These are phyloP conservation scores for Anacardium occidentale DNA, from an alignment of 345 rosid genomes.

Conservation along the genomic window DNA sequence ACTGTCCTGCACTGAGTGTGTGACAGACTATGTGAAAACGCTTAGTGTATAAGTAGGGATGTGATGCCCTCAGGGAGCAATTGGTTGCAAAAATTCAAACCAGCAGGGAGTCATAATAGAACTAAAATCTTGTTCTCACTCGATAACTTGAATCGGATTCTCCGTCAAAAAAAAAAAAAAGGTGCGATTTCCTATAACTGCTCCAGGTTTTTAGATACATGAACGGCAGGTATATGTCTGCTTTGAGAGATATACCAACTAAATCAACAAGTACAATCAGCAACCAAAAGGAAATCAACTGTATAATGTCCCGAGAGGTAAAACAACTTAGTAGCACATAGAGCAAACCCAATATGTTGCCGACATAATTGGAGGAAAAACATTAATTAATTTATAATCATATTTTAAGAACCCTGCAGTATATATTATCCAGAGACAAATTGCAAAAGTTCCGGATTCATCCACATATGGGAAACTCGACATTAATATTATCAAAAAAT, in stretches of 20 bases:
- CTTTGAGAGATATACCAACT: not conserved
- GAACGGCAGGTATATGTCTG: no score
- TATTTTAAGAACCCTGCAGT: not conserved
- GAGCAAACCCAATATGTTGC: no score
- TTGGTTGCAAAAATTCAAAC: no score
- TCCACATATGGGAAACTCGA: conserved; percentile 6
- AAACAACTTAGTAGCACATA: not conserved
- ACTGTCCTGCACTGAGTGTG: not conserved
- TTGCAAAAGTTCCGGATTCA: conserved; percentile 7
- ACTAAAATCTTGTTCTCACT: no score
- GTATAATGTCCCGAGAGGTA: not conserved
- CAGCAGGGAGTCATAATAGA: no score
- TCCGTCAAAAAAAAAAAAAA: no score
- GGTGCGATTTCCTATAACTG: no score
- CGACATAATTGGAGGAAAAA: not conserved
- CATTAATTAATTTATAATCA: not conserved
- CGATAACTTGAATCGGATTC: no score
- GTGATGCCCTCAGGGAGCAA: no score
- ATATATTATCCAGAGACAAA: not conserved
- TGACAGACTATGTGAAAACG: not conserved
- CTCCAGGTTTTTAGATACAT: no score
- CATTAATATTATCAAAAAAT: not conserved
- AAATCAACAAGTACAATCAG: not conserved
- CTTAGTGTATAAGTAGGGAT: no score
- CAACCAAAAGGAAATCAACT: not conserved